Evolutionary conservation across 1,284 basidiomycete species (phyloP), one percentile per base, ranked within the genome.

Genomic region (Neolentinus lepideus): DNA sequence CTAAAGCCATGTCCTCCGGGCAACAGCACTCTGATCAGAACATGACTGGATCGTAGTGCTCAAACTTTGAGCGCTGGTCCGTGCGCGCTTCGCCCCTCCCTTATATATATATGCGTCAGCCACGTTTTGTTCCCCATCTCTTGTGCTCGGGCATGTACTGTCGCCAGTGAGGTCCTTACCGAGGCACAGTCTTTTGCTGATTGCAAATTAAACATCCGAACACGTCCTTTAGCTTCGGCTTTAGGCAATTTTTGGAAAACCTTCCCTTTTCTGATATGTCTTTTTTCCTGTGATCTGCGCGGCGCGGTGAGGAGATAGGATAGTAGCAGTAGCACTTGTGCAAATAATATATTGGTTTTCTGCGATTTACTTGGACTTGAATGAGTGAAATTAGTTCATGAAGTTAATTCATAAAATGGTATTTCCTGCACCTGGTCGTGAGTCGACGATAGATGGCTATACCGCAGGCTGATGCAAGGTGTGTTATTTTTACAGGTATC

Each of bases 191-290:
- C 81, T 87, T 88, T 90, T 90, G 88, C 88, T 90, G 84, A 87
- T 90, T 90, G 88, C 88, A 90, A 90, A 90, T 88, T 90, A 88
- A 76, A 85, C 83, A 87, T 88, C 85, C 84, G 82, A 85, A 87
- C 81, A 66, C 83, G 84, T 88, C 83, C 84, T 77, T 78, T 67
- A 75, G 81, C 82, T 85, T 84, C 73, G 82, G 82, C 81, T 78
- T 77, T 72, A 78, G 84, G 84, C 83, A 88, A 88, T 88, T 87
- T 88, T 88, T 88, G 84, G 77, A 78, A 79, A 73, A 62, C 60
- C 57, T 50, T 50, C 27, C 47, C 38, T 43, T 43, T 9, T n/a
- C n/a, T n/a, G n/a, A 3, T 8, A 21, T 4, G 19, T 21, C 8
- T 16, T 43, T 43, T 43, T 9, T 43, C 38, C 38, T 43, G 38